A percentile compares a stretch with the other conserved stretches of the same genome.
Evolutionary conservation across 306 rosid genomes (phyloP).

Genomic region (Corylus heterophylla): DNA sequence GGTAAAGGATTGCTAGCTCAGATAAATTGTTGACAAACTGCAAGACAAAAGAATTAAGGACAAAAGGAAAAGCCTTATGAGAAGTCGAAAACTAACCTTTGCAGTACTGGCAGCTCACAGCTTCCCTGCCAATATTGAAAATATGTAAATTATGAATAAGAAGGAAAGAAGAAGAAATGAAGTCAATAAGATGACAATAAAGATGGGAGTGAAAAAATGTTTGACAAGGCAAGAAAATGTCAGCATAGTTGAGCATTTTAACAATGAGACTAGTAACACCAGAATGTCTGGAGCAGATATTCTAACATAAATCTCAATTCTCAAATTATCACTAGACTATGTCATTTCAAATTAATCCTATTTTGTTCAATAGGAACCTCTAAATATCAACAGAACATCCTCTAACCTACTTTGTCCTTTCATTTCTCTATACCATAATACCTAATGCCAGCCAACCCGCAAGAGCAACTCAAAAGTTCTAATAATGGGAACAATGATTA

Average conservation of each 20-base stretch:
- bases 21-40: background rate
- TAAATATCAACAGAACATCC: background rate
- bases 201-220: background rate
- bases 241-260: slow-evolving; percentile 8
- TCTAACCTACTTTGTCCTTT: background rate
- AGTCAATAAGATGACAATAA: slow-evolving; percentile 21
- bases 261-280: slow-evolving; percentile 14
- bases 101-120: slow-evolving; percentile 77
- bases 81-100: slow-evolving; percentile 52
- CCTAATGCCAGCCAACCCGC: background rate
- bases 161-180: slow-evolving; percentile 7
- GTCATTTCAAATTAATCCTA: background rate
- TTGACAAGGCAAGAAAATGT: slow-evolving; percentile 17
- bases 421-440: background rate
- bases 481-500: background rate
- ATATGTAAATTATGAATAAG: background rate
- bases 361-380: no score
- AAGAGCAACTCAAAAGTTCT: background rate
- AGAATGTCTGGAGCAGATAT: slow-evolving; percentile 18
- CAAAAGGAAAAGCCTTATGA: slow-evolving; percentile 16
- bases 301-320: background rate
- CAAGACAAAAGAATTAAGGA: slow-evolving; percentile 11
- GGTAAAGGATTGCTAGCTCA: no score
- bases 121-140: slow-evolving; percentile 61
- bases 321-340: background rate